Conservation (phyloP, 2,329 filamentous ascomycete genomes). For the Whalleya microplaca region DNA sequence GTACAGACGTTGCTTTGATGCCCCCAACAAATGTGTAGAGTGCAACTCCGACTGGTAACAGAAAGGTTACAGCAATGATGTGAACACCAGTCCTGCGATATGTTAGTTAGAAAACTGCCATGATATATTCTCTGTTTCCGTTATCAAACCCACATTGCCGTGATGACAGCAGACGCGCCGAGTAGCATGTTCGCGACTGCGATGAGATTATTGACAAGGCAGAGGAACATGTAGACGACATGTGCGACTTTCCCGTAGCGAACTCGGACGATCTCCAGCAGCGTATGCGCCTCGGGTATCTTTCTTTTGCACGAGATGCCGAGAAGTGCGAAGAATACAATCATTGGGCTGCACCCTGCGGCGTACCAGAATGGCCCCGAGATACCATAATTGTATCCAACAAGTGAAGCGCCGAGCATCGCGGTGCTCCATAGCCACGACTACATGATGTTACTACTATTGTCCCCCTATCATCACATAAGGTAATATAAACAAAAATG, state of each 20-base stretch:
- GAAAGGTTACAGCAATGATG: constrained; percentile 52
- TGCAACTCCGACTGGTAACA: constrained; percentile 40
- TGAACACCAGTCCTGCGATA: constrained; percentile 47
- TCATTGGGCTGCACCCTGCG: constrained; percentile 54
- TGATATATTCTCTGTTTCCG: background rate
- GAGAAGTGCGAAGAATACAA: constrained; percentile 56
- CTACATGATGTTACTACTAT: constrained; percentile 44
- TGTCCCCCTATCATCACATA: too few species aligned
- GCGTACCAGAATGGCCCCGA: constrained; percentile 62
- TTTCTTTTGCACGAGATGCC: constrained; percentile 56
- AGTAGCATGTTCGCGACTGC: constrained; percentile 58
- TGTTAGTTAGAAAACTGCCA: constrained; percentile 30
- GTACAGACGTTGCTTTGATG: constrained; percentile 37
- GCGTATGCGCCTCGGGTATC: constrained; percentile 57
- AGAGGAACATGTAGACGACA: constrained; percentile 55
- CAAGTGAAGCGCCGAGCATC: constrained; percentile 52
- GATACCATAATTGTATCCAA: constrained; percentile 58
- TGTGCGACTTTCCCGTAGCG: constrained; percentile 53
- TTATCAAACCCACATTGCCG: constrained; percentile 35
- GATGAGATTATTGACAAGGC: constrained; percentile 58
- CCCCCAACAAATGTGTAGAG: constrained; percentile 41
- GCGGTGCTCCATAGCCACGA: constrained; percentile 60
- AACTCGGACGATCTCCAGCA: constrained; percentile 56
- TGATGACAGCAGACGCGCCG: constrained; percentile 47
- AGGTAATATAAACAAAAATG: too few species aligned